phyloP scores from a whole-genome alignment of 2,329 filamentous ascomycete species.

The Akanthomyces dipterigenus region DNA sequence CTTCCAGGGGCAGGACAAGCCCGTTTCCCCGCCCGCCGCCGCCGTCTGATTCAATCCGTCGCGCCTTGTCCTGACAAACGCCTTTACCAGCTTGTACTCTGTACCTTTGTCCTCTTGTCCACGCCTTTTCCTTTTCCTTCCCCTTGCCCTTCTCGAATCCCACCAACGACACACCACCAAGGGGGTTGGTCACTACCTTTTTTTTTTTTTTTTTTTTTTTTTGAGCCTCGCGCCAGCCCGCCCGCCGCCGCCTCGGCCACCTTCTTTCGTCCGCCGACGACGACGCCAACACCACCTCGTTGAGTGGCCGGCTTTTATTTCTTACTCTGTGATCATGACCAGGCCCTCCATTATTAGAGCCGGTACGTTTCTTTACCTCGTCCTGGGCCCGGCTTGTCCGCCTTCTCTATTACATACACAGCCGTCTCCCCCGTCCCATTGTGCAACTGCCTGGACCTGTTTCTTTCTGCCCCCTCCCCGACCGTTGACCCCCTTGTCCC shows the following conservation, averaged over 20 bases:
- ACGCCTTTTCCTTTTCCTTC: no score
- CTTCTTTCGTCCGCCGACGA: background rate
- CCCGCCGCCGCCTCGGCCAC: conserved; percentile 4
- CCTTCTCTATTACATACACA: conserved; percentile 17
- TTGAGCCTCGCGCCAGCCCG: background rate
- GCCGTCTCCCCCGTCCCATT: background rate
- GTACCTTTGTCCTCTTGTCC: no score
- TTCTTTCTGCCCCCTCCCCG: conserved; percentile 14
- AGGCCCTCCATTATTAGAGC: conserved; percentile 54
- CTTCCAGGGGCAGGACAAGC: no score
- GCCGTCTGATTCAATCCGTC: no score
- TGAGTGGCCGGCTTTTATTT: background rate
- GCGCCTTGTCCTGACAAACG: no score
- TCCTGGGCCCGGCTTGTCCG: conserved; percentile 8
- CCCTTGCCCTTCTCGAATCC: background rate
- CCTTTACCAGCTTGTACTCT: no score
- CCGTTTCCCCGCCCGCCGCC: no score
- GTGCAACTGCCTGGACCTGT: conserved; percentile 7
- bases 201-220: background rate
- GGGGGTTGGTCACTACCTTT: background rate
- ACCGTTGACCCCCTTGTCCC: background rate
- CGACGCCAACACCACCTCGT: conserved; percentile 11
- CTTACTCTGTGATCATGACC: conserved; percentile 39
- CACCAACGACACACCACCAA: background rate
- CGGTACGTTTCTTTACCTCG: conserved; percentile 39